Conservation (phyloP, 2,329 filamentous ascomycete genomes). For the Aspergillus neoniger region DNA sequence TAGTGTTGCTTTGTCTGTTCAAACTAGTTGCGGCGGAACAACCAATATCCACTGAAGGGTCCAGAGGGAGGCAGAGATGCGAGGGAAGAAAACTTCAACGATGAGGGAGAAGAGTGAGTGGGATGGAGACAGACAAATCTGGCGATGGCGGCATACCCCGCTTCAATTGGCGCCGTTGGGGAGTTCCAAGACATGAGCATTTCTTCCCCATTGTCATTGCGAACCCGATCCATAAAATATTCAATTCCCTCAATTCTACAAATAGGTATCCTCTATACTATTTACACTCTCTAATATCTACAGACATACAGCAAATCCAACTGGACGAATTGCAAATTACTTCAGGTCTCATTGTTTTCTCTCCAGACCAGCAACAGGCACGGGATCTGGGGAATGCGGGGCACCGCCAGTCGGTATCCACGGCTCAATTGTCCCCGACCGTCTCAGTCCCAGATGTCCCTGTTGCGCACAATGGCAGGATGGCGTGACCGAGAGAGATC, state of each 20-base stretch:
- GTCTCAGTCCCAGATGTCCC: neutral
- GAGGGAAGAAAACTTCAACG: neutral
- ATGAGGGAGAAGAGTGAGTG: neutral
- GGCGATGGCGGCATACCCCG: constrained; percentile 1
- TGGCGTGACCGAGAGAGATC: too few relatives aligned
- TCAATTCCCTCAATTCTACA: neutral
- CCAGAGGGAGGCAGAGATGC: neutral
- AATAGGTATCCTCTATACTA: neutral
- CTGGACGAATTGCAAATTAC: too few relatives aligned
- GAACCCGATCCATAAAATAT: too few relatives aligned
- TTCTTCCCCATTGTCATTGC: neutral
- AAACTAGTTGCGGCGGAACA: neutral
- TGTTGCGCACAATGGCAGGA: neutral
- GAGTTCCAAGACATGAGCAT: neutral
- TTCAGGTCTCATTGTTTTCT: neutral
- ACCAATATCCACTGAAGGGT: neutral
- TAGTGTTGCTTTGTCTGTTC: constrained; percentile 5
- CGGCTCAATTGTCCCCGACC: neutral
- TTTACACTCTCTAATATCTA: too few relatives aligned
- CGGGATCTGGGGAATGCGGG: constrained; percentile 8
- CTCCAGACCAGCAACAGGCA: neutral
- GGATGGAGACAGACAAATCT: neutral
- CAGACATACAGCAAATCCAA: too few relatives aligned
- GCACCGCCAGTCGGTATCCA: neutral
- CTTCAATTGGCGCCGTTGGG: neutral